Evolutionary conservation across 305 asterid genomes (phyloP).

Genomic region (Solanum chacoense): DNA sequence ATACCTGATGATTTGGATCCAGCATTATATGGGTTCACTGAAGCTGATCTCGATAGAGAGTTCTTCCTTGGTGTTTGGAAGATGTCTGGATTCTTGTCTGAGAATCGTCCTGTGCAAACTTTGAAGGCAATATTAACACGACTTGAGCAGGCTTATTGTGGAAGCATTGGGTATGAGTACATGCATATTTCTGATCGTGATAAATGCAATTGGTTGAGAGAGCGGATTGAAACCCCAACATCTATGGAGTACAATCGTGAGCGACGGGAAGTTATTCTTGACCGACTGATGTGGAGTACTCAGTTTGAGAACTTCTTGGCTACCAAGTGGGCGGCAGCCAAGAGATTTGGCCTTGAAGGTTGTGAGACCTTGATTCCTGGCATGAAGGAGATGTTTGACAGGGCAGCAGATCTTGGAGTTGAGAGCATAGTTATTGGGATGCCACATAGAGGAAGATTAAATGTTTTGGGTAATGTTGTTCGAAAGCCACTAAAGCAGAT

Average conservation of each 20-base stretch:
- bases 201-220: slow-evolving; percentile 91
- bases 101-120: slow-evolving; percentile 94
- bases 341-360: slow-evolving; percentile 96
- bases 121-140: slow-evolving; percentile 77
- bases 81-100: slow-evolving; percentile 87
- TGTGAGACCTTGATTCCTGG: slow-evolving; percentile 97
- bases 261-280: slow-evolving; percentile 92
- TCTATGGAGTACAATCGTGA: slow-evolving; percentile 54
- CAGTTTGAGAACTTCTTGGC: slow-evolving; percentile 96
- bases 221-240: slow-evolving; percentile 80
- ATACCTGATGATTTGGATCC: slow-evolving; percentile 86
- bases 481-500: slow-evolving; percentile 87
- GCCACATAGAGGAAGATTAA: slow-evolving; percentile 94
- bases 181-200: slow-evolving; percentile 95
- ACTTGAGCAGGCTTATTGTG: slow-evolving; percentile 91
- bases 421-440: slow-evolving; percentile 96
- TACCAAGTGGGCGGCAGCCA: slow-evolving; percentile 92
- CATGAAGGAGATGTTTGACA: slow-evolving; percentile 97
- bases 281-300: slow-evolving; percentile 89
- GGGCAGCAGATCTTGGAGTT: slow-evolving; percentile 93
- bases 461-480: slow-evolving; percentile 91
- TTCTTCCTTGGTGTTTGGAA: slow-evolving; percentile 92
- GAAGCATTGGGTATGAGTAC: slow-evolving; percentile 82
- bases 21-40: slow-evolving; percentile 69
- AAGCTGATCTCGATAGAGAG: slow-evolving; percentile 92